Evolutionary conservation across 495 filamentous ascomycete species (phyloP), one percentile per base, ranked within the genome.

Genomic region (Xylaria venustula): DNA sequence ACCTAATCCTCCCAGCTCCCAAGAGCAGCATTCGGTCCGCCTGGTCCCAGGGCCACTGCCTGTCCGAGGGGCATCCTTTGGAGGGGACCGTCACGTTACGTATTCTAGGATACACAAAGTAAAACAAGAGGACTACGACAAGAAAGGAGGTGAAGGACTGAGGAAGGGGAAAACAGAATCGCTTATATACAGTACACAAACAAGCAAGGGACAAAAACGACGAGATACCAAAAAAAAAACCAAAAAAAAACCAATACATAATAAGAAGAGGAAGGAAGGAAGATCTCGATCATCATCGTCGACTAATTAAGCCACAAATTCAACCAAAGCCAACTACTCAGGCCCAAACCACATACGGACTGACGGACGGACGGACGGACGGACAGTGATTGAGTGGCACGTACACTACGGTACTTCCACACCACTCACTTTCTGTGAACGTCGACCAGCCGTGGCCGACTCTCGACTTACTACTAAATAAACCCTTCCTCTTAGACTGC

Each of bases 11-110:
- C 47, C 41, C 50, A 61, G 19, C 20, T 46, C 14, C 58, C 58
- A 61, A 61, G 58, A 52, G 23, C 49, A 54, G 48, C 40, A 61
- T 54, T 61, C 58, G 58, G 58, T 45, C 58, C 58, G 58, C 58
- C 37, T 20, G 48, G 30, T 53, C 32, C 14, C 47, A 44, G 44
- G 55, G 45, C 28, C 37, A n/a, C 28, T 60, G 37, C 37, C 37
- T 60, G 23, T 41, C 46, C n/a, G n/a, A 19, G 20, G 56, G 34
- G 20, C 50, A 26, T 51, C 41, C 25, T 22, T 36, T 15, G 44
- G 40, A 34, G 23, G 26, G n/a, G 30, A 3, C 6, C 26, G 49
- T 22, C 32, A 52, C 30, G 49, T 37, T 52, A 52, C 49, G 30
- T 52, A 8, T 30, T 25, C 17, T 30, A 20, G 19, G 28, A 48